These are phyloP conservation scores for Verticillium klebahnii DNA, from an alignment of 2,329 filamentous ascomycete genomes.

Conservation along the genomic window DNA sequence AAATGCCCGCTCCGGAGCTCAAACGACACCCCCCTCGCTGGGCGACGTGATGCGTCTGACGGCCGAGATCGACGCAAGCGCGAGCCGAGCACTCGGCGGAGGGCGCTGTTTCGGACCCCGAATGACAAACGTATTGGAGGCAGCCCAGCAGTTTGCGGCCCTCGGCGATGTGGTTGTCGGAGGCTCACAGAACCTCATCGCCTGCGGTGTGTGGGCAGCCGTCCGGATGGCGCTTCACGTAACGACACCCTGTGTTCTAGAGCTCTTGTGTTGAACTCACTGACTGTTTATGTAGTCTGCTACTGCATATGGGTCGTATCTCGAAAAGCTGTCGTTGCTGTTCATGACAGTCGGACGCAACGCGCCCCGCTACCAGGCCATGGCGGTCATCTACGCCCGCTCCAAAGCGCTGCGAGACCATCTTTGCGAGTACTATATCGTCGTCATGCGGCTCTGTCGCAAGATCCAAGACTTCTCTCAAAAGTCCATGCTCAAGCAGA, in stretches of 20 bases:
- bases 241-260: constrained; percentile 28
- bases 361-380: constrained; percentile 31
- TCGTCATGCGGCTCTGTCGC: constrained; percentile 33
- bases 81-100: constrained; percentile 4
- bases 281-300: background rate
- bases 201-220: constrained; percentile 38
- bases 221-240: constrained; percentile 37
- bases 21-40: constrained; percentile 17
- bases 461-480: constrained; percentile 24
- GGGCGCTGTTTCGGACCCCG: constrained; percentile 33
- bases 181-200: constrained; percentile 37
- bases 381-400: constrained; percentile 32
- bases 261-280: no score
- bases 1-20: constrained; percentile 10
- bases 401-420: constrained; percentile 29
- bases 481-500: constrained; percentile 24
- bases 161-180: constrained; percentile 32
- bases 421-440: constrained; percentile 35
- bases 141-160: constrained; percentile 36
- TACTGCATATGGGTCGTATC: constrained; percentile 21
- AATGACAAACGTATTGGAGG: constrained; percentile 32
- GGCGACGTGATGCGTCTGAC: constrained; percentile 34
- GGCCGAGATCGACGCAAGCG: constrained; percentile 26
- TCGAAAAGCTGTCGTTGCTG: constrained; percentile 33
- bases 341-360: constrained; percentile 35